Evolutionary conservation across 345 rosid species (phyloP).

Genomic region (Pistacia vera): DNA sequence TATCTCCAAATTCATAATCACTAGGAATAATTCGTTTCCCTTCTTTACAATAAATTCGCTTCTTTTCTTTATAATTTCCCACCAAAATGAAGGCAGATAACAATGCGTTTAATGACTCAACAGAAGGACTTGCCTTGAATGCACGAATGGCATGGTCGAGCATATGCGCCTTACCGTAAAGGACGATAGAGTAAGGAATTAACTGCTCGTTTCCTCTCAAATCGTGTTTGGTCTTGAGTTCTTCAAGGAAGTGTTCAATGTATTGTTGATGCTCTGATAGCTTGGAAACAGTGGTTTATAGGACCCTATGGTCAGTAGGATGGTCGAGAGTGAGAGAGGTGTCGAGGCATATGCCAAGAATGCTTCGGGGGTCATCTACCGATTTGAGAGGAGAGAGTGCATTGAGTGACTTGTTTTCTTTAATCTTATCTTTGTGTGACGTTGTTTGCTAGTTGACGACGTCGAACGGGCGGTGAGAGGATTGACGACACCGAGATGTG

Average conservation of each 20-base stretch:
- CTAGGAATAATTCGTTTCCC: no score
- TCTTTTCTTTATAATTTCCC: constrained; percentile 53
- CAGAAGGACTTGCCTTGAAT: constrained; percentile 56
- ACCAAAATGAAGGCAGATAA: constrained; percentile 63
- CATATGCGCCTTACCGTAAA: constrained; percentile 85
- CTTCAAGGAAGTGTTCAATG: constrained; percentile 46
- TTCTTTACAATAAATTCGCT: constrained; percentile 46
- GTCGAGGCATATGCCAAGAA: constrained; percentile 77
- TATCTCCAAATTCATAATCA: constrained; percentile 44
- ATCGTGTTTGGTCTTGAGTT: constrained; percentile 60
- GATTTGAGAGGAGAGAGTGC: constrained; percentile 58
- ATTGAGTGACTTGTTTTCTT: constrained; percentile 54
- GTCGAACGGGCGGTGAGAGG: constrained; percentile 17
- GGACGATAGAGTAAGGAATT: constrained; percentile 59
- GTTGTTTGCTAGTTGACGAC: constrained; percentile 49
- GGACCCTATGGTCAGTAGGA: constrained; percentile 61
- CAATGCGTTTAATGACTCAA: constrained; percentile 64
- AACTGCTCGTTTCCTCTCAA: constrained; percentile 53
- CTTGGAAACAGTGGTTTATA: constrained; percentile 65
- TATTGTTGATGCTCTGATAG: constrained; percentile 41
- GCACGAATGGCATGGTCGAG: constrained; percentile 53
- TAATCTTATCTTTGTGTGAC: no score
- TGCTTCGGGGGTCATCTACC: constrained; percentile 69
- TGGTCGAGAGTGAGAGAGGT: constrained; percentile 63
- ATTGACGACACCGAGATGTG: constrained; percentile 12